Evolutionary conservation across 495 filamentous ascomycete genomes (phyloP).

Genomic region (Penicillium subrubescens): DNA sequence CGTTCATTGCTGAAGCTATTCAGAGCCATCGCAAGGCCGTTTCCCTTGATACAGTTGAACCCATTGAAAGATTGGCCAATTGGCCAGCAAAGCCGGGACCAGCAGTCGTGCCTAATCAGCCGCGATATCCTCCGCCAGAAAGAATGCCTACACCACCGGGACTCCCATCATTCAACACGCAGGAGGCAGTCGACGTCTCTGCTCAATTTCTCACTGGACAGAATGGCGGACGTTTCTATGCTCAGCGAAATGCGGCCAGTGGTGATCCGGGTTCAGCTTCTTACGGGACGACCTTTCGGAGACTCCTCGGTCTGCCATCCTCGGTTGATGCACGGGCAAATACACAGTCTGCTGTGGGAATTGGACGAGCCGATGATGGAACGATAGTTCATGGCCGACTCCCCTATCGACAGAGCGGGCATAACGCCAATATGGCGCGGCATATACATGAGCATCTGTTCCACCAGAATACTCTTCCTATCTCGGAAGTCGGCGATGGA

Average conservation of each 20-base stretch:
- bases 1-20: background rate
- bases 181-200: slow-evolving; percentile 42
- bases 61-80: slow-evolving; percentile 10
- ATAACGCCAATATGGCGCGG: slow-evolving; percentile 33
- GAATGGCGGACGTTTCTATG: background rate
- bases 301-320: slow-evolving; percentile 30
- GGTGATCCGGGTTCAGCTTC: slow-evolving; percentile 14
- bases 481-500: slow-evolving; percentile 16
- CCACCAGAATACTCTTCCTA: slow-evolving; percentile 28
- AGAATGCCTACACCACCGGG: slow-evolving; percentile 50
- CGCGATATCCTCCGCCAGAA: slow-evolving; percentile 42
- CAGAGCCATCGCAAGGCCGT: slow-evolving; percentile 20
- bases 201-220: slow-evolving; percentile 26
- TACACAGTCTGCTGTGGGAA: slow-evolving; percentile 15
- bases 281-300: slow-evolving; percentile 30
- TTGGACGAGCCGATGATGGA: slow-evolving; percentile 40
- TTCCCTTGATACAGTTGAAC: slow-evolving; percentile 27
- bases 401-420: slow-evolving; percentile 41
- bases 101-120: slow-evolving; percentile 34
- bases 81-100: slow-evolving; percentile 32
- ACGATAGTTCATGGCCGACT: slow-evolving; percentile 43
- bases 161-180: slow-evolving; percentile 48
- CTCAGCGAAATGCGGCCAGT: background rate
- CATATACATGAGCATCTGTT: slow-evolving; percentile 41
- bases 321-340: background rate